A percentile compares a stretch with the other conserved stretches of the same genome.
These are phyloP conservation scores for Cordyceps sp. DNA, from an alignment of 2,329 filamentous ascomycete species.

Conservation along the genomic window DNA sequence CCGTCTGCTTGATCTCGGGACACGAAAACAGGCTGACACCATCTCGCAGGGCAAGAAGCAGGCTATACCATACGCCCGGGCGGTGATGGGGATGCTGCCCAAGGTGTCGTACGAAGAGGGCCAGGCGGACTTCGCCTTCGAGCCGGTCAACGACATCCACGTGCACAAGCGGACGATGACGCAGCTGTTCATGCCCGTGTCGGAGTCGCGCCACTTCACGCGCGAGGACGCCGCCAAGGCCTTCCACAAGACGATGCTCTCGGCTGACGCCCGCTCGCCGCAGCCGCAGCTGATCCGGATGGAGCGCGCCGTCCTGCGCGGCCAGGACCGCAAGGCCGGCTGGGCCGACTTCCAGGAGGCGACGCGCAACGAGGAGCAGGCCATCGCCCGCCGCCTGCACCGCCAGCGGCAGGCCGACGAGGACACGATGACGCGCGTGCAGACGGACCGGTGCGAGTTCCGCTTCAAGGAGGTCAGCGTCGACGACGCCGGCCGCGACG, in stretches of 20 bases:
- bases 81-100: slow-evolving; percentile 68
- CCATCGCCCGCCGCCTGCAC: slow-evolving; percentile 16
- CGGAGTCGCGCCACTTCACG: slow-evolving; percentile 46
- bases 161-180: slow-evolving; percentile 44
- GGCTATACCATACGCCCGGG: slow-evolving; percentile 59
- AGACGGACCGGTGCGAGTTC: slow-evolving; percentile 41
- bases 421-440: slow-evolving; percentile 24
- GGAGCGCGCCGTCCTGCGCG: slow-evolving; percentile 28
- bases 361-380: slow-evolving; percentile 25
- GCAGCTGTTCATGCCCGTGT: slow-evolving; percentile 47
- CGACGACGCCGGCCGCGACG: slow-evolving; percentile 36
- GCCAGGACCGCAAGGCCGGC: slow-evolving; percentile 19
- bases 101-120: slow-evolving; percentile 39
- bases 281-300: slow-evolving; percentile 43
- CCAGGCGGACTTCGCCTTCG: slow-evolving; percentile 30
- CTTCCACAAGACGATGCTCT: slow-evolving; percentile 42
- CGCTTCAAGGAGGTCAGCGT: slow-evolving; percentile 43
- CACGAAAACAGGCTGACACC: slow-evolving; percentile 1
- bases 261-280: slow-evolving; percentile 43
- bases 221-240: slow-evolving; percentile 49
- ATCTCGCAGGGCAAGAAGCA: slow-evolving; percentile 52
- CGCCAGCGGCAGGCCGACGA: slow-evolving; percentile 18
- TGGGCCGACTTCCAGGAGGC: slow-evolving; percentile 21
- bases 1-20: too few species aligned
- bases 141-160: slow-evolving; percentile 48